These are phyloP conservation scores for Colletotrichum spinosum DNA, from an alignment of 2,329 filamentous ascomycete species.

Conservation along the genomic window DNA sequence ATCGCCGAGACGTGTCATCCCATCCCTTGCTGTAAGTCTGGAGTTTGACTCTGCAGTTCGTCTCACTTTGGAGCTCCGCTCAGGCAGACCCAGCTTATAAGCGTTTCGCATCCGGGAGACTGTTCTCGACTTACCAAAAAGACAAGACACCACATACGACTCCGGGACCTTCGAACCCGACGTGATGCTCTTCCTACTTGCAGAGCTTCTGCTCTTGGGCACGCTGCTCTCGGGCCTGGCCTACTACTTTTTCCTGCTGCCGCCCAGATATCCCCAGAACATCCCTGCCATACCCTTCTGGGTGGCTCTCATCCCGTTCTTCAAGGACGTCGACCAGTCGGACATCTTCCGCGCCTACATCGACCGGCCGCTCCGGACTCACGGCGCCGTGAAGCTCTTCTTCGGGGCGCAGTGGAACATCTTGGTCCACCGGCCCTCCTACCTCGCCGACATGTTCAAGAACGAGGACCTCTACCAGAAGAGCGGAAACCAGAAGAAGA, in stretches of 20 bases:
- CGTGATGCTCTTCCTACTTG: conserved; percentile 26
- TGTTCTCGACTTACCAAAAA: not conserved
- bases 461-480: conserved; percentile 49
- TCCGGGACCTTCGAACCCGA: not conserved
- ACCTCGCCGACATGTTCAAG: conserved; percentile 53
- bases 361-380: conserved; percentile 49
- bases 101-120: not conserved
- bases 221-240: conserved; percentile 5
- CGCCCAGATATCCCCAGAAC: conserved; percentile 46
- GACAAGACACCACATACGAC: not conserved
- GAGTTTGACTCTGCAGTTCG: too few species aligned
- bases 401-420: conserved; percentile 62
- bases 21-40: conserved; percentile 3
- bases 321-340: conserved; percentile 56
- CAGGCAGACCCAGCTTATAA: conserved; percentile 16
- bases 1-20: not conserved
- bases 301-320: conserved; percentile 54
- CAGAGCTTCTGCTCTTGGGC: conserved; percentile 23
- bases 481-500: conserved; percentile 55
- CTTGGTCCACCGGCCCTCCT: conserved; percentile 56
- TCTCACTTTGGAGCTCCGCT: not conserved
- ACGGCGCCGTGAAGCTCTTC: conserved; percentile 61
- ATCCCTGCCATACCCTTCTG: conserved; percentile 58
- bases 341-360: conserved; percentile 54
- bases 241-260: conserved; percentile 39